Percentiles rank a stretch among this genome's conserved stretches.
These are phyloP conservation scores for Allodekkera sacchari DNA, from an alignment of 805 yeast genomes.

Conservation along the genomic window DNA sequence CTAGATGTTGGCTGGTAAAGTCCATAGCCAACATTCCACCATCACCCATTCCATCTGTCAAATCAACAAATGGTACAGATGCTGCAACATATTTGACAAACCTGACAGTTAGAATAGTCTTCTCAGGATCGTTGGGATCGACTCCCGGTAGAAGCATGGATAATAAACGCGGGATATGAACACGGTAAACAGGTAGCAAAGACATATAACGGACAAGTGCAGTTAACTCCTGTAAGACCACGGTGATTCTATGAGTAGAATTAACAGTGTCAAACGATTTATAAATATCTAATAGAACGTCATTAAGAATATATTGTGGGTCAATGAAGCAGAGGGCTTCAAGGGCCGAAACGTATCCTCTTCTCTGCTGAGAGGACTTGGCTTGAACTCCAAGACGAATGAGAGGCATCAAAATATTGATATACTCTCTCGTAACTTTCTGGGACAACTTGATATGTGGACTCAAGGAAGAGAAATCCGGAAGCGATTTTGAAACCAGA, in stretches of 20 bases:
- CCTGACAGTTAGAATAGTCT: constrained; percentile 61
- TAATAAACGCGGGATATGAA: constrained; percentile 71
- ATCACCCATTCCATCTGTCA: constrained; percentile 38
- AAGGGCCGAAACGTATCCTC: constrained; percentile 50
- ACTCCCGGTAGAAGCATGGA: constrained; percentile 70
- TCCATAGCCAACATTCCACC: constrained; percentile 34
- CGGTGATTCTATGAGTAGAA: constrained; percentile 71
- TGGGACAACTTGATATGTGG: constrained; percentile 15
- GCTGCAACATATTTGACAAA: constrained; percentile 63
- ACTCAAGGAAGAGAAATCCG: constrained; percentile 20
- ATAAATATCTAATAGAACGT: constrained; percentile 63
- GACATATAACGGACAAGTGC: constrained; percentile 63
- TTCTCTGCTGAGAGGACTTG: constrained; percentile 48
- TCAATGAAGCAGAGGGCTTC: constrained; percentile 56
- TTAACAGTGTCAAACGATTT: constrained; percentile 57
- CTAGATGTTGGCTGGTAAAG: constrained; percentile 59
- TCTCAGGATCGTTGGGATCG: constrained; percentile 76
- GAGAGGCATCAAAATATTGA: constrained; percentile 42
- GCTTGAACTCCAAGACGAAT: constrained; percentile 71
- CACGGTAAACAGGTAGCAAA: constrained; percentile 51
- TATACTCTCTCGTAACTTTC: constrained; percentile 12
- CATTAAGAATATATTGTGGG: constrained; percentile 46
- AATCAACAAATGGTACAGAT: constrained; percentile 62
- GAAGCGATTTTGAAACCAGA: constrained; percentile 12
- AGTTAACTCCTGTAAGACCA: constrained; percentile 61